Base-by-base conservation (phyloP, 192 early-diverging fungal species). In the Coemansia sp. region DNA sequence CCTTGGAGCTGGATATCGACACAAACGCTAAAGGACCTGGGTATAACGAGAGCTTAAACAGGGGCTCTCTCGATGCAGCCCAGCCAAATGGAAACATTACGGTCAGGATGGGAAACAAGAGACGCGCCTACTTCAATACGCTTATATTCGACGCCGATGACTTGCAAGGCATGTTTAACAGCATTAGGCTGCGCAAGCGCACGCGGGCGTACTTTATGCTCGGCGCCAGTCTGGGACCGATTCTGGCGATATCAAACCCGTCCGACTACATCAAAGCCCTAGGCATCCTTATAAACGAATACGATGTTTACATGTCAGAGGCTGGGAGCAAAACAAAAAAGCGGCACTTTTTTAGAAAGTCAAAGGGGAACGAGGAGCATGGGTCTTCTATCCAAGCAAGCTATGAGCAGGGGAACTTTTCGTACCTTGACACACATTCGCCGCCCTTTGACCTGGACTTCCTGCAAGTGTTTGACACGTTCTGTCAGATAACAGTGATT, bases 361-460 rank as follows among this genome's bases (percentile, higher is more conserved):
- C 83, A 37, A 72, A 73, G 37, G 65, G 69, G 19, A 40, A 65
- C 41, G 83, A 84, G 38, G 77, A 84, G 66, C 70, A 74, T 26
- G 71, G 71, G 9, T 69, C 79, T 23, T 41, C 63, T 9, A 44
- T 61, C 16, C 73, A 74, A 63, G 43, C 65, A 11, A 67, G 65
- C 44, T 77, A 77, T 39, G 79, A 82, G 57, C 49, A 52, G 9
- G 75, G 79, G n/a, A 77, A 74, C 54, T 82, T 82, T 61, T 82
- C 79, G 6, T 82, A 82, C 26, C 71, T 82, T n/a, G 79, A 82
- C 57, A 82, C 79, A n/a, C 79, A 82, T 50, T 70, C 62, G 32
- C 79, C 79, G 54, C 88, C 89, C 15, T 89, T 87, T 64, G 89
- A 90, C 61, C 61, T 90, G 57, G 88, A 89, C 68, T 90, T 87